Evolutionary conservation across 129 eudicot genomes (phyloP), one percentile per base, ranked within the genome.

Genomic region (Pseudognaphalium luteoalbum): DNA sequence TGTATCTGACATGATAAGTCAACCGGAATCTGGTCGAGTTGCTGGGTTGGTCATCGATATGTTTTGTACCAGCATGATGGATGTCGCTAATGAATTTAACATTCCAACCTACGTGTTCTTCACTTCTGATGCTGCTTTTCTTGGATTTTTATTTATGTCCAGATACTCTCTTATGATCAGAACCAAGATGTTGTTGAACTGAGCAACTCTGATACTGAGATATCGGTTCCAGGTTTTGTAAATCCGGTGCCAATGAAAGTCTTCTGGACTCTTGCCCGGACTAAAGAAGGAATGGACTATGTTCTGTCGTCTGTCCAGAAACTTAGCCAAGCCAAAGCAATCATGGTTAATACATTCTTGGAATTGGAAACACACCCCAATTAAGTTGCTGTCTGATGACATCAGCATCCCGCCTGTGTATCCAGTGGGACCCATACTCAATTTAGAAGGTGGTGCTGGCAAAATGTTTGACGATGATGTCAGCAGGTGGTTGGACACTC

Each of bases 371-470:
- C 72, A 59, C 60, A 73, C 12, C 12, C 79, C 83, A 2, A 80
- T 73, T 1, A n/a, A 73, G 62, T 73, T 64, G 28, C 20, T 66
- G 62, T 50, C 35, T 41, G 62, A 21, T 66, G 69, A 39, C 37
- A 57, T 6, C 19, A 44, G 64, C 30, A 25, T 70, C 19, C 78
- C 83, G 19, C 68, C 76, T 14, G 80, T 85, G 28, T 82, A 85
- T 72, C 71, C 82, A 0, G 86, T 82, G 14, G 86, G 86, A 7
- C 86, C 84, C 0, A 47, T 85, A 65, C 81, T 81, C 28, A 71
- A 82, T 61, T 86, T 67, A 56, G 79, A 57, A 54, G 78, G 69
- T 60, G 56, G 54, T 21, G 56, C 4, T 0, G 29, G 29, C 12
- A 16, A 34, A 64, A 19, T 54, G 14, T 32, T 41, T 12, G 51